A percentile compares a stretch with the other conserved stretches of the same genome.
Evolutionary conservation across 352 stramenopile genomes (phyloP).

Genomic region (Aphanomyces stellatus): DNA sequence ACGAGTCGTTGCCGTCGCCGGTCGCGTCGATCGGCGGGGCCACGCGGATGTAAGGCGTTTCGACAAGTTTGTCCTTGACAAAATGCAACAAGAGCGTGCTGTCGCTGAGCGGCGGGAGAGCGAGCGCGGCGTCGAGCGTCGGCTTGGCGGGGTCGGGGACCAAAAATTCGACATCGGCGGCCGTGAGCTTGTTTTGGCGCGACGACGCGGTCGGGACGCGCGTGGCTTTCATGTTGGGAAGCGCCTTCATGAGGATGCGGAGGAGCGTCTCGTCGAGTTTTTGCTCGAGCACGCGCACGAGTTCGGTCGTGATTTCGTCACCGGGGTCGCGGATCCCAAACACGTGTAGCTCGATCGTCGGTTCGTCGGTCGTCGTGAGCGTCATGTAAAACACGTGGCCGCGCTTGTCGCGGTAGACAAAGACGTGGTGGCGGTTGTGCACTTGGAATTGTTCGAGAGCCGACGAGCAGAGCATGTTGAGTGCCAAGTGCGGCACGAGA

Average conservation of each 20-base stretch:
- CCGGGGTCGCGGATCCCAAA: conserved; percentile 72
- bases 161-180: conserved; percentile 64
- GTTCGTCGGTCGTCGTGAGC: conserved; percentile 27
- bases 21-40: not conserved
- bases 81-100: conserved; percentile 35
- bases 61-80: conserved; percentile 45
- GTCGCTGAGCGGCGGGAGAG: conserved; percentile 27
- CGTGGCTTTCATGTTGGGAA: not conserved
- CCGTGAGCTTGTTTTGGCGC: conserved; percentile 69
- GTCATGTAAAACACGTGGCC: conserved; percentile 87
- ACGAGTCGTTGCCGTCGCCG: not conserved
- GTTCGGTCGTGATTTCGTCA: conserved; percentile 78
- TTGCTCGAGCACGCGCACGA: conserved; percentile 70
- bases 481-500: conserved; percentile 60
- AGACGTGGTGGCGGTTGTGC: conserved; percentile 79
- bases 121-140: conserved; percentile 36
- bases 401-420: conserved; percentile 78
- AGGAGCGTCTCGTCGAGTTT: conserved; percentile 82
- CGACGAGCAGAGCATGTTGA: conserved; percentile 77
- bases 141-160: conserved; percentile 41
- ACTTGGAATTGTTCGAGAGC: conserved; percentile 85
- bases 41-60: conserved; percentile 26
- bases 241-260: conserved; percentile 72
- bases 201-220: conserved; percentile 25
- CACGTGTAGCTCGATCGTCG: conserved; percentile 67